phyloP scores from a whole-genome alignment of 139 green algal species.

The Chlorella sp. region DNA sequence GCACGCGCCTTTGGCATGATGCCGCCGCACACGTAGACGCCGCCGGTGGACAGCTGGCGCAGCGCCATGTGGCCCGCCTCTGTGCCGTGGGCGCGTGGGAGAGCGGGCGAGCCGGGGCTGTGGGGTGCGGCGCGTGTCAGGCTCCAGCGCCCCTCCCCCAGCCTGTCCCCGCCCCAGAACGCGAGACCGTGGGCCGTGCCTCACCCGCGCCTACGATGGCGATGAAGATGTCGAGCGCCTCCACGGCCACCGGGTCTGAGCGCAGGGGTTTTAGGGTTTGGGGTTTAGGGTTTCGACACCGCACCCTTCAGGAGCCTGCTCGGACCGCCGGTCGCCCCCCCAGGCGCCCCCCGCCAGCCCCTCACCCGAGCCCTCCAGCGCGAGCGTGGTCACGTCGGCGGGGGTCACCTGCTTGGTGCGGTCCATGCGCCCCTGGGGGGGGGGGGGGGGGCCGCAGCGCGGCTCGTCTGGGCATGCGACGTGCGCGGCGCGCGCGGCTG shows the following conservation, averaged over 20 bases:
- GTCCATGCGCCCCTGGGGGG: conserved; percentile 17
- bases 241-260: too few species aligned
- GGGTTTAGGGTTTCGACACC: too few species aligned
- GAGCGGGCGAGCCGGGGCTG: too few species aligned
- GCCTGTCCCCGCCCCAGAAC: too few species aligned
- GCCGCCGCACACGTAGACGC: conserved; percentile 90
- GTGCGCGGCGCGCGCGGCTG: neutral
- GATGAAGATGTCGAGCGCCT: conserved; percentile 92
- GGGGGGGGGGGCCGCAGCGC: neutral
- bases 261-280: neutral
- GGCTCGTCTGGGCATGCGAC: neutral
- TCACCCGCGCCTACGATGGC: conserved; percentile 83
- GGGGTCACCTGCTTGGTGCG: conserved; percentile 34
- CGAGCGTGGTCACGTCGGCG: conserved; percentile 59
- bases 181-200: conserved; percentile 58
- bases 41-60: conserved; percentile 74
- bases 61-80: conserved; percentile 85
- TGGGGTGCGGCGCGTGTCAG: too few species aligned
- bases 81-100: too few species aligned
- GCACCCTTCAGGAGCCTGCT: too few species aligned
- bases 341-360: neutral
- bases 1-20: conserved; percentile 76
- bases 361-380: conserved; percentile 32
- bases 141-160: too few species aligned
- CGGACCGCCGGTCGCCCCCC: neutral